Conservation (phyloP, 164 flowering plant genomes). For the Chimonanthus praecox region DNA sequence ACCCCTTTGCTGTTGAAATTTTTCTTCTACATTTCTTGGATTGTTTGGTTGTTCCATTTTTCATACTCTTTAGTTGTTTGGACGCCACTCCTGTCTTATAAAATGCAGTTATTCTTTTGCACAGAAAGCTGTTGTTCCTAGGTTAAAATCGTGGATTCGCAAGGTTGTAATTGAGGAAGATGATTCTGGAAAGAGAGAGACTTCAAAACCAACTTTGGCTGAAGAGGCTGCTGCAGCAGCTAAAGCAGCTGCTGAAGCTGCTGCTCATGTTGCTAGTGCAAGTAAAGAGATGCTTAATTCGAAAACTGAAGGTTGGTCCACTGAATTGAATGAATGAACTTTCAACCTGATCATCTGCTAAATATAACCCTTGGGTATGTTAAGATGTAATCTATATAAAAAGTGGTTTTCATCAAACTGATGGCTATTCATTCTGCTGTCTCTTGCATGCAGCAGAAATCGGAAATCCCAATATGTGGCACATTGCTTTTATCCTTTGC, state of each 20-base stretch:
- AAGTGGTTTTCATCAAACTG: not conserved
- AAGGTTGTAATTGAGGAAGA: constrained; percentile 64
- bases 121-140: constrained; percentile 71
- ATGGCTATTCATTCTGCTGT: not conserved
- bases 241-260: constrained; percentile 89
- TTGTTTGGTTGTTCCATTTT: not conserved
- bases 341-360: not conserved
- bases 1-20: not conserved
- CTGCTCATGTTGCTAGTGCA: constrained; percentile 83
- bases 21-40: not conserved
- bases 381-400: too few relatives aligned
- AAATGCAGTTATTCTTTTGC: constrained; percentile 11
- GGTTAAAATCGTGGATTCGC: constrained; percentile 90
- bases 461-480: not conserved
- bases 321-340: not conserved
- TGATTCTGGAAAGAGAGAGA: constrained; percentile 31
- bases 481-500: not conserved
- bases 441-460: not conserved
- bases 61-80: not conserved
- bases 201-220: constrained; percentile 51
- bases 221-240: constrained; percentile 95
- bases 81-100: constrained; percentile 1
- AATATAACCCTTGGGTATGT: not conserved
- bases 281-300: constrained; percentile 76
- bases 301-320: constrained; percentile 58